A percentile compares a stretch with the other conserved stretches of the same genome.
phyloP scores from a whole-genome alignment of 1,139 yeast species.

The Pichia sp. region DNA sequence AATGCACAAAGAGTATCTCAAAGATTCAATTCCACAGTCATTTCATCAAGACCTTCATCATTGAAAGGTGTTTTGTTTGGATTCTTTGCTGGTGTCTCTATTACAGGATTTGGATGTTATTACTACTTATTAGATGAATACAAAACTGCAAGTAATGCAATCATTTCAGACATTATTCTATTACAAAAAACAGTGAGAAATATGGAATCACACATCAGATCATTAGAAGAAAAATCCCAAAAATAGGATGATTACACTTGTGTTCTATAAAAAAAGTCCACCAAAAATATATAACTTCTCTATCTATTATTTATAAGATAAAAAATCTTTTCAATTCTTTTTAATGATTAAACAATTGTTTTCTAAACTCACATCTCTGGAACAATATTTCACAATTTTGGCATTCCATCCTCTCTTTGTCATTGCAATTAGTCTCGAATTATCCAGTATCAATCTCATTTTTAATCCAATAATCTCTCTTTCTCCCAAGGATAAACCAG shows the following conservation, averaged over 20 bases:
- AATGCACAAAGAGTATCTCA: constrained; percentile 1
- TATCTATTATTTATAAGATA: too few relatives aligned
- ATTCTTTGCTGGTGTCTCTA: constrained; percentile 66
- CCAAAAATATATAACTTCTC: too few relatives aligned
- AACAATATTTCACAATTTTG: constrained; percentile 52
- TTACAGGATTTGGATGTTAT: constrained; percentile 70
- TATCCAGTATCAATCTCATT: constrained; percentile 67
- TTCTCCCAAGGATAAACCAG: constrained; percentile 35
- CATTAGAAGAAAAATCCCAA: constrained; percentile 8
- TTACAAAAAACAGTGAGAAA: constrained; percentile 60
- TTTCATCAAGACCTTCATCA: constrained; percentile 18
- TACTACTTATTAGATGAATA: constrained; percentile 73
- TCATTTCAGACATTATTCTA: constrained; percentile 65
- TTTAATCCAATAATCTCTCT: constrained; percentile 52
- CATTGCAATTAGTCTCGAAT: constrained; percentile 45
- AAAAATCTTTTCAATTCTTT: too few relatives aligned
- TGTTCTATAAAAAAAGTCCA: too few relatives aligned
- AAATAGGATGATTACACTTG: background rate
- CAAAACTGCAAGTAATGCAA: constrained; percentile 61
- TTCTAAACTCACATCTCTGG: constrained; percentile 53
- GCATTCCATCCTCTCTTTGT: constrained; percentile 31
- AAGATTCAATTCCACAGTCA: constrained; percentile 18
- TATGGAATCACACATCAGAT: constrained; percentile 55
- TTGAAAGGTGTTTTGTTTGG: constrained; percentile 68
- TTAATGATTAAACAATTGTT: constrained; percentile 27